Base-by-base conservation (phyloP, 163 green algal genomes). In the Chlorella variabilis region DNA sequence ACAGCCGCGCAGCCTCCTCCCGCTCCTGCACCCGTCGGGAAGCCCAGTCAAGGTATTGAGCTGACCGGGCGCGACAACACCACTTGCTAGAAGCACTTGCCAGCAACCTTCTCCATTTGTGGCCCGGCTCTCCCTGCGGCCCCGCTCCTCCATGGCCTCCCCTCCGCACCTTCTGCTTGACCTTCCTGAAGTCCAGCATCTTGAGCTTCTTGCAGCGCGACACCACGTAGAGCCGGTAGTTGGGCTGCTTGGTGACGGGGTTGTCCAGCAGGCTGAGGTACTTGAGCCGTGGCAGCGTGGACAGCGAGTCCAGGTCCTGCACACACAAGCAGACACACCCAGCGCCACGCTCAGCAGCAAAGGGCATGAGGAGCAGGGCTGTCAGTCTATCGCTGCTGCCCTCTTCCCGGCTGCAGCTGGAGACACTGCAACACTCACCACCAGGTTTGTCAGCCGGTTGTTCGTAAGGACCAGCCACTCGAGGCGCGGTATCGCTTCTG, bases 131-230 rank as follows among this genome's bases (percentile, higher is more conserved):
- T n/a, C n/a, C n/a, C n/a, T n/a, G n/a, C n/a, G n/a, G n/a, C n/a
- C n/a, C n/a, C n/a, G n/a, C n/a, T n/a, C n/a, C 42, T 39, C 23
- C 45, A 17, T 13, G 27, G 17, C 8, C 9, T 15, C 8, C 51
- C 9, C 7, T 3, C 0, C 83, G 27, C 77, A 96, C 94, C 85
- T 94, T 92, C 54, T 93, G 85, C 80, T 97, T 99, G 33, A 99
- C 93, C 80, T 98, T 99, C 45, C 90, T 91, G 87, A 97, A 99
- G 88, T 99, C 96, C 66, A 99, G 85, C 49, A 96, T 78, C 78
- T 96, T 98, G 23, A 99, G 83, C 20, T 88, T 69, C 29, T 92
- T 93, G 63, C 93, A 90, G 39, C 86, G 90, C 68, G 89, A 85
- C 65, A 99, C 93, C 6, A 95, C 82, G 80, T 98, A 99, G 54